Percentiles rank a stretch among this genome's conserved stretches.
Evolutionary conservation across 2,329 filamentous ascomycete species (phyloP).

Genomic region (Leptographium radiaticola): DNA sequence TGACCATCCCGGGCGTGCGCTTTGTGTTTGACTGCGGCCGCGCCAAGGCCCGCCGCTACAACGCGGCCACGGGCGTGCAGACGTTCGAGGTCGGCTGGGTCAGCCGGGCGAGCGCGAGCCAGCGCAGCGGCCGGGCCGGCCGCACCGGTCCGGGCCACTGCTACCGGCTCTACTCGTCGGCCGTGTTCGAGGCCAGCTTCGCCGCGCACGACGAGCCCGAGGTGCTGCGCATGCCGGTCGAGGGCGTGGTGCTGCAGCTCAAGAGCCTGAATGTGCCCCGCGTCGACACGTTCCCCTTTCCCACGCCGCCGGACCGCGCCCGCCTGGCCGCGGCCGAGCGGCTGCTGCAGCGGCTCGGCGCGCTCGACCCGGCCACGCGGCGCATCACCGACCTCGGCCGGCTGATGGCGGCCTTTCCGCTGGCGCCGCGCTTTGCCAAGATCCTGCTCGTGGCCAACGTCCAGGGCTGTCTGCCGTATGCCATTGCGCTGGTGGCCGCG

Average conservation of each 20-base stretch:
- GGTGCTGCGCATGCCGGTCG: conserved; percentile 79
- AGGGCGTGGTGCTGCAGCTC: conserved; percentile 82
- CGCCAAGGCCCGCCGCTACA: conserved; percentile 83
- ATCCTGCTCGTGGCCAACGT: conserved; percentile 83
- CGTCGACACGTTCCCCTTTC: conserved; percentile 90
- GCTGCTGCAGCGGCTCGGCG: conserved; percentile 73
- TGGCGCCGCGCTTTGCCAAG: conserved; percentile 80
- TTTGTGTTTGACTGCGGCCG: conserved; percentile 95
- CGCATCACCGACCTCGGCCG: conserved; percentile 68
- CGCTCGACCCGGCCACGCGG: conserved; percentile 39
- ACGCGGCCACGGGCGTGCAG: conserved; percentile 80
- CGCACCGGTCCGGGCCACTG: conserved; percentile 93
- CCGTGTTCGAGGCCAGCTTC: conserved; percentile 85
- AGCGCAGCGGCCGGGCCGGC: conserved; percentile 85
- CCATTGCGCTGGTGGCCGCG: conserved; percentile 77
- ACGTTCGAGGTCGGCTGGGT: conserved; percentile 95
- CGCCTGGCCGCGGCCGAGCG: conserved; percentile 75
- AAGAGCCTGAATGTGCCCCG: conserved; percentile 89
- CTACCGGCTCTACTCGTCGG: conserved; percentile 87
- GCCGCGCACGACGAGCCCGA: conserved; percentile 77
- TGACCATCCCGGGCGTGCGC: conserved; percentile 88
- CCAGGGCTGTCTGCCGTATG: conserved; percentile 71
- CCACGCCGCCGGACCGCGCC: conserved; percentile 68
- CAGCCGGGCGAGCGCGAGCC: conserved; percentile 89
- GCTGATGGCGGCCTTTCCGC: conserved; percentile 76